Base-by-base conservation (phyloP, 352 stramenopile genomes). In the Phytophthora multivora region DNA sequence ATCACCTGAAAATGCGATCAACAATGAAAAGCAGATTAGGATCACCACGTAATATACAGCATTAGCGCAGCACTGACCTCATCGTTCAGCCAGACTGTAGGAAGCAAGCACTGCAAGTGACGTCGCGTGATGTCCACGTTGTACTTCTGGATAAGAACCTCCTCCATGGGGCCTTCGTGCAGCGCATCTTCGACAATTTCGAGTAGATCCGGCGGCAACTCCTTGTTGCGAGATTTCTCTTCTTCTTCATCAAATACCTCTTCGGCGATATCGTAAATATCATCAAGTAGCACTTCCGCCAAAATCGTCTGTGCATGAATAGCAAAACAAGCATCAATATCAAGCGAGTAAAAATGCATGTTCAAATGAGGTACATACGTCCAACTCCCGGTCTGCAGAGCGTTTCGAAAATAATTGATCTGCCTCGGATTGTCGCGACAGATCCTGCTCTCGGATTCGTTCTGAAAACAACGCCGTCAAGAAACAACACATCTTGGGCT, bases 101-200 rank as follows among this genome's bases (percentile, higher is more conserved):
- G 85, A 15, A 87, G 69, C 33, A 95, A 66, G 36, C 83, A 91
- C 53, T 92, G 83, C 59, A 95, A 58, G 33, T 89, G 77, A 41
- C 73, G 71, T 6, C 87, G 83, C 11, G 80, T 91, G 56, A 95
- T 88, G 30, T 89, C 81, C 15, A 93, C 82, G 26, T 91, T 89
- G 67, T 84, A 95, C 59, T 95, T 95, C 38, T 87, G 66, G 23
- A 91, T 80, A 12, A 95, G 61, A 15, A 95, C 72, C 48, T 89
- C 76, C 38, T 79, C 73, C 31, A 75, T 67, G 0, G 78, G 70
- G 0, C 85, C 85, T 18, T 74, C 72, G 31, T 88, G 66, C 23
- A 95, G 50, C 21, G 83, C 80, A 19, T 79, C 55, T 39, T 81
- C 64, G 13, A 93, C 85, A 38, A 90, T 63, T 23, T 80, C 49